phyloP scores from a whole-genome alignment of 1,139 yeast species.

The Debaryomyces singareniensis region DNA sequence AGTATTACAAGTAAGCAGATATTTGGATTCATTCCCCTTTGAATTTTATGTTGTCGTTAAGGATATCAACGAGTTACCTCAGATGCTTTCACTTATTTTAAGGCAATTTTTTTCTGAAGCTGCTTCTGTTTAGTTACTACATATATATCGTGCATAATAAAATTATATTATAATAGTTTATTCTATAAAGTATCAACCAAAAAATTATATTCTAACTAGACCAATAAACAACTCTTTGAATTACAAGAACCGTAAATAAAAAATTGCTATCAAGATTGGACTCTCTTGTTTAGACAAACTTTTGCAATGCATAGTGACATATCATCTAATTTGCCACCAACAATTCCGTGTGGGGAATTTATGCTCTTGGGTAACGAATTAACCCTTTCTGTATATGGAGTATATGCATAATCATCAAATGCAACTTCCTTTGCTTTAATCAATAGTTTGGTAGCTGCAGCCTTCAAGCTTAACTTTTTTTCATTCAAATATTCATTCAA shows the following conservation, averaged over 20 bases:
- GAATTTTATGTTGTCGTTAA: conserved; percentile 94
- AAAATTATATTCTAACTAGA: background rate
- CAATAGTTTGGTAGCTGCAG: conserved; percentile 34
- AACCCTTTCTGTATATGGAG: conserved; percentile 50
- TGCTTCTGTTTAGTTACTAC: conserved; percentile 25
- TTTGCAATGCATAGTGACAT: conserved; percentile 47
- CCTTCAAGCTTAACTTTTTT: conserved; percentile 25
- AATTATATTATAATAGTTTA: too few species aligned
- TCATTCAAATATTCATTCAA: conserved; percentile 25
- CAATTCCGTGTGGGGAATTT: conserved; percentile 27
- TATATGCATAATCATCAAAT: conserved; percentile 47
- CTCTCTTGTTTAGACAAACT: conserved; percentile 22
- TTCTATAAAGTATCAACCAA: too few species aligned
- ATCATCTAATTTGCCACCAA: conserved; percentile 54
- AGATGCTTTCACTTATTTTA: conserved; percentile 80
- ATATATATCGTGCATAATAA: too few species aligned
- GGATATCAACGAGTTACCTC: conserved; percentile 84
- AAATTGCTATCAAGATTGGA: background rate
- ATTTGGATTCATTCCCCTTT: conserved; percentile 92
- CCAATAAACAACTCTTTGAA: background rate
- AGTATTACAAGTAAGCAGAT: conserved; percentile 72
- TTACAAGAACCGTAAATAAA: background rate
- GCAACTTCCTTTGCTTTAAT: conserved; percentile 45
- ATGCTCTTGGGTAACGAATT: conserved; percentile 33
- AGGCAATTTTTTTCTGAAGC: conserved; percentile 85